Evolutionary conservation across 2,329 filamentous ascomycete genomes (phyloP), one percentile per base, ranked within the genome.

Genomic region (Xylaria polymorpha): DNA sequence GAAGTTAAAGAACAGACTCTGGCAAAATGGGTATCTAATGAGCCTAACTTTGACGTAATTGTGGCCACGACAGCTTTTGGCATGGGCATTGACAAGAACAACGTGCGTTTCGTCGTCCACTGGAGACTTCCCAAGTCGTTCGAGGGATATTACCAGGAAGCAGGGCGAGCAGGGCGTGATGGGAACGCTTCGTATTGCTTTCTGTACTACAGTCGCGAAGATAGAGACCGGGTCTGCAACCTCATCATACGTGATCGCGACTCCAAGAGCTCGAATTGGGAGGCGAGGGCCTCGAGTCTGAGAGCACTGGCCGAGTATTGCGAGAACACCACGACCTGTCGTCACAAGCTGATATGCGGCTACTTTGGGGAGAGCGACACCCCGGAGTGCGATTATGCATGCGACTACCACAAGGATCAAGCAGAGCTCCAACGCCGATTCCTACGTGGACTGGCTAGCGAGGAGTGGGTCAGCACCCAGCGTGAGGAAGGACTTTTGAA

Each of bases 61-160:
- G 94, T 98, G 35, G 95, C 95, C 1, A 98, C 95, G 0, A 98
- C 94, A 1, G 95, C 95, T 0, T 98, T 98, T 76, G 95, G 95
- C 2, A 98, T 98, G 95, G 95, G 95, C 32, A 98, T 98, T 72
- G 94, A 98, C 80, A 98, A 98, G 80, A 90, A 96, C 61, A 92
- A 97, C 74, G 95, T 98, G 12, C 92, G 95, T 2, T 98, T 98
- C 75, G 94, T 98, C 0, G 90, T 96, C 1, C 95, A 98, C 80
- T 98, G 95, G 94, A 92, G 94, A 68, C 86, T 97, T 10, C 93
- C 95, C 10, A 97, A 97, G 77, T 96, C 92, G 3, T 97, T 98
- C 78, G 95, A 98, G 79, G 94, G 94, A 0, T 98, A 96, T 78
- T 97, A 98, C 76, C 95, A 98, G 81, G 95, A 98, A 85, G 94